A percentile compares a stretch with the other conserved stretches of the same genome.
phyloP scores from a whole-genome alignment of 2,329 filamentous ascomycete species.

The Aspergillus ruber region DNA sequence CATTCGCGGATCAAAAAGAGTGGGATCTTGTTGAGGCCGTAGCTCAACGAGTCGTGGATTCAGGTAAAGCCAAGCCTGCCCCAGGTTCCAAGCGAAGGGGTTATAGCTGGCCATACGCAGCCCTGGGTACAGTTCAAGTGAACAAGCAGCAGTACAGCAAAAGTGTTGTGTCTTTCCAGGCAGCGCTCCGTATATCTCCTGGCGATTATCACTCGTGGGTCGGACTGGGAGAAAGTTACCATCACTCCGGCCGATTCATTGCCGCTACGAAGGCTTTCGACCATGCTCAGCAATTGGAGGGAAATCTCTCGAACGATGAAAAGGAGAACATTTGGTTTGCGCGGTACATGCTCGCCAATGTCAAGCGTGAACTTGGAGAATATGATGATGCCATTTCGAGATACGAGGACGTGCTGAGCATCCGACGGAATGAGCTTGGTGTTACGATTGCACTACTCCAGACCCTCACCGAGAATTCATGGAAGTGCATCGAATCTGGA shows the following conservation, averaged over 20 bases:
- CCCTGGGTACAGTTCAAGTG: slow-evolving; percentile 86
- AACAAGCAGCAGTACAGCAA: slow-evolving; percentile 88
- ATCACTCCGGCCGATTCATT: slow-evolving; percentile 86
- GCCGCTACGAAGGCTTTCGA: slow-evolving; percentile 89
- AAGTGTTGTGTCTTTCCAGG: slow-evolving; percentile 86
- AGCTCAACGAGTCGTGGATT: slow-evolving; percentile 83
- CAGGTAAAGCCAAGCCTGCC: slow-evolving; percentile 82
- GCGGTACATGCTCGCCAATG: slow-evolving; percentile 92
- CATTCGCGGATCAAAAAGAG: slow-evolving; percentile 83
- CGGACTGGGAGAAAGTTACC: slow-evolving; percentile 93
- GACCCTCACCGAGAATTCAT: slow-evolving; percentile 74
- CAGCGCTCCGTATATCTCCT: slow-evolving; percentile 75
- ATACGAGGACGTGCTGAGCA: slow-evolving; percentile 66
- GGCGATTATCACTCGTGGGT: slow-evolving; percentile 94
- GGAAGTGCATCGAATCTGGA: slow-evolving; percentile 70
- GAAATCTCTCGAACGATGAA: slow-evolving; percentile 48
- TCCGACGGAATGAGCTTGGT: slow-evolving; percentile 69
- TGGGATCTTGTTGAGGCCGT: slow-evolving; percentile 96
- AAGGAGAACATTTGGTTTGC: slow-evolving; percentile 82
- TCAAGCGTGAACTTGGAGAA: slow-evolving; percentile 85
- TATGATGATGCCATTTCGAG: slow-evolving; percentile 74
- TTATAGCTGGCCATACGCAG: slow-evolving; percentile 92
- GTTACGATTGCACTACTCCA: slow-evolving; percentile 84
- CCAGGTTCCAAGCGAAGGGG: slow-evolving; percentile 91
- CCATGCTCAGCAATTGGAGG: slow-evolving; percentile 72